A percentile compares a stretch with the other conserved stretches of the same genome.
phyloP scores from a whole-genome alignment of 1,284 basidiomycete species.

The Wallemia hederae region DNA sequence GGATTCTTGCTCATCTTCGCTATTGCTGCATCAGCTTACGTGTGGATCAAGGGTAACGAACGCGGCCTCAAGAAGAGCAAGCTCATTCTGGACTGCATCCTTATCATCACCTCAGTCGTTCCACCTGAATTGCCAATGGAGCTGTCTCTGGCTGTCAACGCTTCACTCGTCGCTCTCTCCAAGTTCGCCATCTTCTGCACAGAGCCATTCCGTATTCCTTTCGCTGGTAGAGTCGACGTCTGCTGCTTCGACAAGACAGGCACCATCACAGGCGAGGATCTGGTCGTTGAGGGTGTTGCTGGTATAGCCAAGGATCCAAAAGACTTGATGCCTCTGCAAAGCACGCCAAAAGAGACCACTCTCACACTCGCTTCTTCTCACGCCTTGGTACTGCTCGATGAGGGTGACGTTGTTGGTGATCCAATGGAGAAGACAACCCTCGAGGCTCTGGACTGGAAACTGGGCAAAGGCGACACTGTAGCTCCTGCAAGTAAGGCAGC shows the following conservation, averaged over 20 bases:
- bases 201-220: slow-evolving; percentile 84
- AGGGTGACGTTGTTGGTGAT: slow-evolving; percentile 75
- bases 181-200: slow-evolving; percentile 93
- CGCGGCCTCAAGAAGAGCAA: slow-evolving; percentile 74
- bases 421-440: slow-evolving; percentile 97
- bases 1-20: slow-evolving; percentile 86
- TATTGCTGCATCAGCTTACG: slow-evolving; percentile 80
- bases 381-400: slow-evolving; percentile 70
- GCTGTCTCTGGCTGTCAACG: slow-evolving; percentile 73
- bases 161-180: slow-evolving; percentile 65
- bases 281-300: slow-evolving; percentile 74
- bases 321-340: slow-evolving; percentile 46
- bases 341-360: slow-evolving; percentile 45
- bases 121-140: slow-evolving; percentile 93
- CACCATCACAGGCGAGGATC: slow-evolving; percentile 75
- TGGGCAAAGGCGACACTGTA: slow-evolving; percentile 44
- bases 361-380: slow-evolving; percentile 79
- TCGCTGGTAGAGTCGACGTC: slow-evolving; percentile 70
- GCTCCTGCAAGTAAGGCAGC: slow-evolving; percentile 26
- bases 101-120: slow-evolving; percentile 83
- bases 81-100: slow-evolving; percentile 63
- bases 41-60: slow-evolving; percentile 83
- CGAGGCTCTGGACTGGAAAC: slow-evolving; percentile 66
- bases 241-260: slow-evolving; percentile 97
- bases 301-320: slow-evolving; percentile 35